Evolutionary conservation across 176 grass and related monocot genomes (phyloP).

Genomic region (Phyllostachys edulis): DNA sequence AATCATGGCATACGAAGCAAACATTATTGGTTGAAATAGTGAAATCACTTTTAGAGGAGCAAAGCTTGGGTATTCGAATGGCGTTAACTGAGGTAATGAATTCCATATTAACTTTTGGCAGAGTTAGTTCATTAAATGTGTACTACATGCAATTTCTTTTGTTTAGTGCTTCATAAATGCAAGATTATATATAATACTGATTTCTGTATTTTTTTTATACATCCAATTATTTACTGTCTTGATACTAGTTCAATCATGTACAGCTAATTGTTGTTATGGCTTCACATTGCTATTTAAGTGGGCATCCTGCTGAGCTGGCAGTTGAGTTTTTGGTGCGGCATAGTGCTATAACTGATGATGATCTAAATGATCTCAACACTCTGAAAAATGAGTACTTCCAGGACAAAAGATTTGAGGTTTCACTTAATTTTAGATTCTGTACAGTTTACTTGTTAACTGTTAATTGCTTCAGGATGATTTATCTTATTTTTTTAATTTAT

Average conservation of each 20-base stretch:
- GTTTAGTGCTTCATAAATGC: neutral
- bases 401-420: constrained; percentile 86
- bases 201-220: constrained; percentile 23
- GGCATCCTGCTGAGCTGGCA: constrained; percentile 69
- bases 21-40: constrained; percentile 78
- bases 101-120: neutral
- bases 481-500: constrained; percentile 17
- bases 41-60: constrained; percentile 79
- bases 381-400: constrained; percentile 70
- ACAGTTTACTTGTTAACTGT: neutral
- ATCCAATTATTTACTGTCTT: constrained; percentile 20
- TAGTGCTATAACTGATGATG: constrained; percentile 75
- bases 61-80: constrained; percentile 77
- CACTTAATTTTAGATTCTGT: constrained; percentile 15
- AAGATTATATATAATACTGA: constrained; percentile 3
- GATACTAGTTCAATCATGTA: constrained; percentile 43
- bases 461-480: constrained; percentile 23
- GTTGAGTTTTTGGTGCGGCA: constrained; percentile 84
- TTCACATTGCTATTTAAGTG: constrained; percentile 92
- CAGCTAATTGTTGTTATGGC: constrained; percentile 99
- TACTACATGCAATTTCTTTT: neutral
- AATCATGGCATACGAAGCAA: constrained; percentile 91
- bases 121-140: neutral
- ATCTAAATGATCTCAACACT: constrained; percentile 60
- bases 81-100: constrained; percentile 70